These are phyloP conservation scores for Aureobasidium leucospermi DNA, from an alignment of 2,329 filamentous ascomycete species.

Conservation along the genomic window DNA sequence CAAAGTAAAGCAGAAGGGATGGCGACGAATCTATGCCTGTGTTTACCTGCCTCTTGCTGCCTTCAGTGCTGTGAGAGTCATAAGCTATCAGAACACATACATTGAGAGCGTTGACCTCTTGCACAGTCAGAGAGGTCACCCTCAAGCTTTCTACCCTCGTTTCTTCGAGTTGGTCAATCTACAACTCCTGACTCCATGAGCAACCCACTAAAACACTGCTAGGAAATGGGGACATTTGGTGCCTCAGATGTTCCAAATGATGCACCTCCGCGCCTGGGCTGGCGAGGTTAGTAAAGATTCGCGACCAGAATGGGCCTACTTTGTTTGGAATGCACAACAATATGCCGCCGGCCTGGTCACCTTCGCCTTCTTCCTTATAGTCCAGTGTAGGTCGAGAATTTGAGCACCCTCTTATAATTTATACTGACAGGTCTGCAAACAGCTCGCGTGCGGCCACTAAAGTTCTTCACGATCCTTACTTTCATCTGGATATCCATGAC, in stretches of 20 bases:
- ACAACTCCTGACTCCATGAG: not conserved
- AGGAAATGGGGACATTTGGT: not conserved
- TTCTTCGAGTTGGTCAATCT: not conserved
- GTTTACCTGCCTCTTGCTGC: not conserved
- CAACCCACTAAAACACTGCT: not conserved
- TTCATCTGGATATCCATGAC: conserved; percentile 7
- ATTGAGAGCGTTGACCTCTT: not conserved
- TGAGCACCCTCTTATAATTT: not conserved
- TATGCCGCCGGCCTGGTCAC: not conserved
- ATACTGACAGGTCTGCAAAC: not conserved
- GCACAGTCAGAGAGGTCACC: not conserved
- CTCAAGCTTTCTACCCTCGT: not conserved
- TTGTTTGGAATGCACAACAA: conserved; percentile 10
- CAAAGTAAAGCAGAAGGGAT: not conserved
- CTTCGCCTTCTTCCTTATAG: conserved; percentile 6
- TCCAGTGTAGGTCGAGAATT: not conserved
- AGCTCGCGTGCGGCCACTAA: conserved; percentile 3
- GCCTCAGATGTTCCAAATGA: conserved; percentile 2
- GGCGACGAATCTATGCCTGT: not conserved
- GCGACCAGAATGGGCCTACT: not conserved
- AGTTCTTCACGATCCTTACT: not conserved
- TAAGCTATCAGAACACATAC: not conserved
- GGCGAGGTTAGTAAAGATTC: not conserved
- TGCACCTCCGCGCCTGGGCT: conserved; percentile 3
- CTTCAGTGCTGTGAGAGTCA: not conserved